Percentiles rank a stretch among this genome's conserved stretches.
phyloP scores from a whole-genome alignment of 23 red algal species.

The Gracilariopsis chorda region DNA sequence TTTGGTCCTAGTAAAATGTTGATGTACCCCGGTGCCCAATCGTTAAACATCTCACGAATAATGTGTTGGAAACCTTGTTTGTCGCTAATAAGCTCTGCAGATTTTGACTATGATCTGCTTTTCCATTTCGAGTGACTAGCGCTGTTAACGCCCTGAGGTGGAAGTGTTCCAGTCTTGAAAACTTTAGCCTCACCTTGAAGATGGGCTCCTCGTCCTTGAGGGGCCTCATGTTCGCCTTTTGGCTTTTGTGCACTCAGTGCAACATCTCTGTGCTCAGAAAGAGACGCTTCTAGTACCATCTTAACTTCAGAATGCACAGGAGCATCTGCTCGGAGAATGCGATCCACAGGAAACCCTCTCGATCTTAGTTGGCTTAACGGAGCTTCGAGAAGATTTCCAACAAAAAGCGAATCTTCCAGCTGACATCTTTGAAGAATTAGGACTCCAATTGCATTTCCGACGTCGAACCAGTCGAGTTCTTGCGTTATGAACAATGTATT shows the following conservation, averaged over 20 bases:
- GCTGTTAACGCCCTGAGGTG: background rate
- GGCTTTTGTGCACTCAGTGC: too few relatives aligned
- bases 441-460: slow-evolving; percentile 52
- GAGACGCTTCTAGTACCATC: too few relatives aligned
- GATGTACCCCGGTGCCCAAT: slow-evolving; percentile 14
- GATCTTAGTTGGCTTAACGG: slow-evolving; percentile 42
- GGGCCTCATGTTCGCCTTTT: background rate
- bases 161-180: background rate
- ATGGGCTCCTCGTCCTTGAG: background rate
- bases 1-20: background rate
- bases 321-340: slow-evolving; percentile 20
- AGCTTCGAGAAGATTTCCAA: slow-evolving; percentile 62
- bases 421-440: slow-evolving; percentile 21
- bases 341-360: slow-evolving; percentile 77
- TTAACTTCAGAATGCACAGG: too few relatives aligned
- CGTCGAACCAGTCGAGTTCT: slow-evolving; percentile 71
- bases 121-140: too few relatives aligned
- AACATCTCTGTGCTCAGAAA: too few relatives aligned
- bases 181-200: background rate
- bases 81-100: background rate
- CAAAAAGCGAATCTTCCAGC: slow-evolving; percentile 57
- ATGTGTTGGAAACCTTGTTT: slow-evolving; percentile 19
- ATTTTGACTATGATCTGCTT: background rate
- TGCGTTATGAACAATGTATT: slow-evolving; percentile 34
- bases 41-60: slow-evolving; percentile 7